Percentiles rank a stretch among this genome's conserved stretches.
phyloP scores from a whole-genome alignment of 495 filamentous ascomycete species.

The Penicillium argentinense region DNA sequence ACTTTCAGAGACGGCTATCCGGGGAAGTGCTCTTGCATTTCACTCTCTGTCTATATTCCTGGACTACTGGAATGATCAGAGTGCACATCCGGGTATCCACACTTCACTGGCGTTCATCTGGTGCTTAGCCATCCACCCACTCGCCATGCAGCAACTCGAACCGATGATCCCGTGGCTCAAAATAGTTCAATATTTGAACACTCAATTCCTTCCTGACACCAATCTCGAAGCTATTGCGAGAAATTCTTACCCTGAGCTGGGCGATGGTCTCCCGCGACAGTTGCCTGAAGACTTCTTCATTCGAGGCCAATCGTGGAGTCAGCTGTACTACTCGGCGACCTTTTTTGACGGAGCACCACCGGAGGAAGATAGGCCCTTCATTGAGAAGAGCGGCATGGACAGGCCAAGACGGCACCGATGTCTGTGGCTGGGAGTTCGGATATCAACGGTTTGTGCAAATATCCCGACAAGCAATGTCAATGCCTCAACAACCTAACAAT shows the following conservation, averaged over 20 bases:
- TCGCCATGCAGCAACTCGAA: constrained; percentile 53
- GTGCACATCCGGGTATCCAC: constrained; percentile 67
- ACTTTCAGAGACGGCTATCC: constrained; percentile 22
- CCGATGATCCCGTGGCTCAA: constrained; percentile 65
- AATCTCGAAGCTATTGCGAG: constrained; percentile 48
- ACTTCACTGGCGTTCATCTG: constrained; percentile 68
- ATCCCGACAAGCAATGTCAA: too few relatives aligned
- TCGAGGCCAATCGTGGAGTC: constrained; percentile 71
- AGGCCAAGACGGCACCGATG: constrained; percentile 70
- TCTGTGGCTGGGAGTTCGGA: constrained; percentile 64
- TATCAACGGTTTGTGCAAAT: constrained; percentile 50
- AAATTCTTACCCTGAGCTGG: constrained; percentile 50
- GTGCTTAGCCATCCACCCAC: constrained; percentile 52
- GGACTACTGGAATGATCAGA: constrained; percentile 58
- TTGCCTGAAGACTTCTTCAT: constrained; percentile 83
- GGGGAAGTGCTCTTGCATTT: constrained; percentile 45
- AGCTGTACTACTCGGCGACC: constrained; percentile 62
- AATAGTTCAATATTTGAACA: constrained; percentile 66
- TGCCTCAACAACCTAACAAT: background rate
- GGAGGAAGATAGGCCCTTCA: constrained; percentile 74
- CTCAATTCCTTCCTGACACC: constrained; percentile 46
- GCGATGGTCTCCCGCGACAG: constrained; percentile 55
- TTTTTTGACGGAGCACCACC: constrained; percentile 71
- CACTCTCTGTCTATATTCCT: constrained; percentile 55
- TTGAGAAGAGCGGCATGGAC: constrained; percentile 66